Evolutionary conservation across 306 rosid species (phyloP), one percentile per base, ranked within the genome.

Genomic region (Malus sylvestris): DNA sequence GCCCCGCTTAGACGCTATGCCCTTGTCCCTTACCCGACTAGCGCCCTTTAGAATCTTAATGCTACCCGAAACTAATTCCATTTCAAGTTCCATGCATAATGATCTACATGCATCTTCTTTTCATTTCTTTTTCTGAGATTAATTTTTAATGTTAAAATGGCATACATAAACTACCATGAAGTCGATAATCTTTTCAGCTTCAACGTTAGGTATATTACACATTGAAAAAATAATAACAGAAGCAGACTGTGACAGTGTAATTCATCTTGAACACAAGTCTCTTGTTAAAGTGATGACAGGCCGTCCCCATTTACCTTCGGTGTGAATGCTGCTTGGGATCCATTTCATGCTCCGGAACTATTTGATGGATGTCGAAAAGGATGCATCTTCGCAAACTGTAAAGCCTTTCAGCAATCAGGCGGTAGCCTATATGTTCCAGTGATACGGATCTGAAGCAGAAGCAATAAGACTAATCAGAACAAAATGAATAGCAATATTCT

Each of bases 381-480:
- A 64, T 61, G 15, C 40, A 57, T 65, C 71, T 71, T 74, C 53
- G 52, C 83, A 62, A 46, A 38, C 10, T 76, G 80, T 72, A 44
- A 51, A 53, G 65, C 76, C 80, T 84, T 78, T 73, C 87, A 44
- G 76, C 74, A 72, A 22, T 87, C 86, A 44, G 88, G 74, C 10
- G 84, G 87, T 70, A 81, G 42, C 71, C 53, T 75, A 44, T 87
- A 86, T 5, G 97, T 83, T 53, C 89, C 90, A 55, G 85, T 85
- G 66, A 85, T 90, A 33, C 94, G 94, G 77, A 91, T 89, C 94
- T 91, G 89, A 52, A 76, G 67, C 65, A 72, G 80, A 76, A 70
- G 59, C 38, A 73, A 40, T 6, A 2, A 63, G 32, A 32, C 33
- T 2, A 10, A 30, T 15, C 38, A 63, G 1, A 46, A 46, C 53